Percentiles rank a stretch among this genome's conserved stretches.
Evolutionary conservation across 2,329 filamentous ascomycete genomes (phyloP).

Genomic region (Sphaerulina vaccinii): DNA sequence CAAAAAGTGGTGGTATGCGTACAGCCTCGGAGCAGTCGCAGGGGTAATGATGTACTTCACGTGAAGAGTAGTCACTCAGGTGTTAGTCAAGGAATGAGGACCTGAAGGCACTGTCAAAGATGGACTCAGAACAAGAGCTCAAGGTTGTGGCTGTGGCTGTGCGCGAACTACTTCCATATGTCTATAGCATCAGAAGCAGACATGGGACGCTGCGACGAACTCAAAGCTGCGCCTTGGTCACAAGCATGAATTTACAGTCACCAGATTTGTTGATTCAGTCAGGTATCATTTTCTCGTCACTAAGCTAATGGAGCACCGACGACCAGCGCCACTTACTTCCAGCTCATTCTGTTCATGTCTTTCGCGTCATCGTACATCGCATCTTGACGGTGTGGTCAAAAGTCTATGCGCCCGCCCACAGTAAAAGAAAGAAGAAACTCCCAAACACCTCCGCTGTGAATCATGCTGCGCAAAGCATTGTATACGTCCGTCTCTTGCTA

Average conservation of each 20-base stretch:
- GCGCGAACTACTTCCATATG: no score
- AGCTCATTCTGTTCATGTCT: neutral
- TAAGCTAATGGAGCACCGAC: neutral
- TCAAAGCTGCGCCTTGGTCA: no score
- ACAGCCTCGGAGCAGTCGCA: no score
- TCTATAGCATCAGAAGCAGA: no score
- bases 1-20: no score
- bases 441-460: neutral
- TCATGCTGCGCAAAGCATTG: neutral
- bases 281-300: neutral
- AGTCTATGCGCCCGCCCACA: neutral
- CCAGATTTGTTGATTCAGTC: neutral
- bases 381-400: neutral
- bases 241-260: neutral
- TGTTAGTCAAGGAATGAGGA: no score
- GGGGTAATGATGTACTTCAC: no score
- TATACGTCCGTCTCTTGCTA: neutral
- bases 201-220: no score
- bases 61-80: no score
- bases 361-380: neutral
- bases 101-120: no score
- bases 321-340: neutral
- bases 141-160: no score
- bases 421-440: conserved; percentile 2
- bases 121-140: no score